phyloP scores from a whole-genome alignment of 2,329 filamentous ascomycete species.

The Macroventuria anomochaeta region DNA sequence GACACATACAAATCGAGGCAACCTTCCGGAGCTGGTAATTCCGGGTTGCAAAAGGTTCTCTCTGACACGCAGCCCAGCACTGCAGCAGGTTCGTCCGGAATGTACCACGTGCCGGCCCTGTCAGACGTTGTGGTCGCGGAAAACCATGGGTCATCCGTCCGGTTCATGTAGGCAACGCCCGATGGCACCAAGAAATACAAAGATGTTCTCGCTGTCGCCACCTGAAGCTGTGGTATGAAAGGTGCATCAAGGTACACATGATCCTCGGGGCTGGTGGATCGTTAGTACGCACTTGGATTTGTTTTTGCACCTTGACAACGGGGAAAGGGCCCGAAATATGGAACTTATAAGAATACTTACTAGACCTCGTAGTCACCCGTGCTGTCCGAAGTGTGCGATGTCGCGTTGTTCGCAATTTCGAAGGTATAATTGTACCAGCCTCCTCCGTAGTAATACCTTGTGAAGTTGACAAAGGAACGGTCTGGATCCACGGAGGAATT shows the following conservation, averaged over 20 bases:
- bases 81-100: background rate
- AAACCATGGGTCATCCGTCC: conserved; percentile 6
- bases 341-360: no score
- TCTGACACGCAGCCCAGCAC: background rate
- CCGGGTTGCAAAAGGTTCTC: background rate
- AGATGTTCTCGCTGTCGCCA: background rate
- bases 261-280: background rate
- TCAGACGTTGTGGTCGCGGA: background rate
- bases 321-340: no score
- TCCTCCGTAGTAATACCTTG: conserved; percentile 2
- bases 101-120: background rate
- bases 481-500: conserved; percentile 1
- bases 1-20: background rate
- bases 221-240: background rate
- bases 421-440: background rate
- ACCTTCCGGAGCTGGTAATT: background rate
- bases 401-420: background rate
- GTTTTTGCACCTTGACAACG: background rate
- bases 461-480: background rate
- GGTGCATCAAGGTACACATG: background rate
- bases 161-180: background rate
- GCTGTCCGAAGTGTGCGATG: background rate
- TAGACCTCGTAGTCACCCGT: background rate
- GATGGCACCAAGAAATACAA: background rate
- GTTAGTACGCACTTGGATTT: background rate